Conservation (phyloP, 208 protist genomes). For the Endotrypanum monterogeii region DNA sequence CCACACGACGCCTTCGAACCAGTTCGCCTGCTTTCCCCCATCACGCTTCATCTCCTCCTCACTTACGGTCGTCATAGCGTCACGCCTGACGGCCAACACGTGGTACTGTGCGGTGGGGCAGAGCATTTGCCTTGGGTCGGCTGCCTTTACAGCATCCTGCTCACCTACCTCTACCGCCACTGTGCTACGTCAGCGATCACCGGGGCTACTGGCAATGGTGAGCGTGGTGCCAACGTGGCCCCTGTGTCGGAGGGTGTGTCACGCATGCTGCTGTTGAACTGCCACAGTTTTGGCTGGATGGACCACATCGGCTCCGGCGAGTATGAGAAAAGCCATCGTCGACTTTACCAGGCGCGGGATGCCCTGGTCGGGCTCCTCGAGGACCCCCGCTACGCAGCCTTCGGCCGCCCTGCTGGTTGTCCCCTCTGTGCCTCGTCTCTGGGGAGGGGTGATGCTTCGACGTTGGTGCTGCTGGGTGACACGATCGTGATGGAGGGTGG, state of each 20-base stretch:
- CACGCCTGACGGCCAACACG: conserved; percentile 45
- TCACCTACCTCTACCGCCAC: conserved; percentile 25
- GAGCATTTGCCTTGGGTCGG: conserved; percentile 67
- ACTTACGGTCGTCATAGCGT: conserved; percentile 53
- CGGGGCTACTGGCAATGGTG: background rate
- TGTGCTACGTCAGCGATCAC: background rate
- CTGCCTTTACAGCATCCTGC: conserved; percentile 50
- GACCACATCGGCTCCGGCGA: conserved; percentile 46
- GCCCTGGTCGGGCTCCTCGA: conserved; percentile 30
- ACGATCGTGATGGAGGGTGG: conserved; percentile 70
- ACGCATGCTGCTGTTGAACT: conserved; percentile 64
- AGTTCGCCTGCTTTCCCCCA: conserved; percentile 38
- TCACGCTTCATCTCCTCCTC: conserved; percentile 56
- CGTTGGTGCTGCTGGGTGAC: conserved; percentile 54
- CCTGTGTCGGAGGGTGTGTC: conserved; percentile 20
- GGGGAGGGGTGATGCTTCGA: conserved; percentile 24
- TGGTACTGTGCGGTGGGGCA: conserved; percentile 52
- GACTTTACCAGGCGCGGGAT: conserved; percentile 36
- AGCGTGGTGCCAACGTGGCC: background rate
- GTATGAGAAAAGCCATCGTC: conserved; percentile 50
- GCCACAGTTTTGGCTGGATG: conserved; percentile 65
- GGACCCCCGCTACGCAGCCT: conserved; percentile 32
- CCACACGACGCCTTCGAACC: conserved; percentile 74
- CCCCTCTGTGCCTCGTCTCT: conserved; percentile 17
- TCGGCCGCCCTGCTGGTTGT: conserved; percentile 27